A percentile compares a stretch with the other conserved stretches of the same genome.
Evolutionary conservation across 169 alveolate species (phyloP).

Genomic region (Eimeria falciformis): DNA sequence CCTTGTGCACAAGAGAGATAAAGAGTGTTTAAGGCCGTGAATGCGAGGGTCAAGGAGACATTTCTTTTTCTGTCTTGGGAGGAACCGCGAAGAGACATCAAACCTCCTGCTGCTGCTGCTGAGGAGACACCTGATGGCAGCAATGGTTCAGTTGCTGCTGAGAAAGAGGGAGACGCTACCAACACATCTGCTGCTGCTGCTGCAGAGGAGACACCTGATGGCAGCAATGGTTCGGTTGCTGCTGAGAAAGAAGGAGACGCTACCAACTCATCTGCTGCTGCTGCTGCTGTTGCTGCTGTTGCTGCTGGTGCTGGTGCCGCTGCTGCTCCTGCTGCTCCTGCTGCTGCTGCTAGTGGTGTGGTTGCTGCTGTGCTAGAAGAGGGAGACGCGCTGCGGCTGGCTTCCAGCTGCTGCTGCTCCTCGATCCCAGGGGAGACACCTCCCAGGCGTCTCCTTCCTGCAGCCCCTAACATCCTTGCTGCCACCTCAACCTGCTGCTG

Average conservation of each 20-base stretch:
- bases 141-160: too few relatives aligned
- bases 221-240: too few relatives aligned
- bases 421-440: not conserved
- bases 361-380: not conserved
- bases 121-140: too few relatives aligned
- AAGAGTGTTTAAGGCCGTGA: conserved; percentile 30
- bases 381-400: not conserved
- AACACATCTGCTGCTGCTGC: too few relatives aligned
- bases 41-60: not conserved
- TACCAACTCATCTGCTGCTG: too few relatives aligned
- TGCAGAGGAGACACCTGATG: too few relatives aligned
- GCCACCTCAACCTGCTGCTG: not conserved
- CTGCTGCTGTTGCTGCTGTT: not conserved
- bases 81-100: not conserved
- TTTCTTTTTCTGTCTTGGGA: too few relatives aligned
- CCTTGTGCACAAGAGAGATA: conserved; percentile 54
- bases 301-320: not conserved
- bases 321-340: not conserved
- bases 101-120: not conserved
- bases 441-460: not conserved
- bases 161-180: too few relatives aligned
- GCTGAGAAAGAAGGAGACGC: too few relatives aligned
- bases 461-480: not conserved
- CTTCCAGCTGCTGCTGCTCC: not conserved
- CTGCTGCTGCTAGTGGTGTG: conserved; percentile 1